These are phyloP conservation scores for Gossypium rotundifolium DNA, from an alignment of 345 rosid species.

Conservation along the genomic window DNA sequence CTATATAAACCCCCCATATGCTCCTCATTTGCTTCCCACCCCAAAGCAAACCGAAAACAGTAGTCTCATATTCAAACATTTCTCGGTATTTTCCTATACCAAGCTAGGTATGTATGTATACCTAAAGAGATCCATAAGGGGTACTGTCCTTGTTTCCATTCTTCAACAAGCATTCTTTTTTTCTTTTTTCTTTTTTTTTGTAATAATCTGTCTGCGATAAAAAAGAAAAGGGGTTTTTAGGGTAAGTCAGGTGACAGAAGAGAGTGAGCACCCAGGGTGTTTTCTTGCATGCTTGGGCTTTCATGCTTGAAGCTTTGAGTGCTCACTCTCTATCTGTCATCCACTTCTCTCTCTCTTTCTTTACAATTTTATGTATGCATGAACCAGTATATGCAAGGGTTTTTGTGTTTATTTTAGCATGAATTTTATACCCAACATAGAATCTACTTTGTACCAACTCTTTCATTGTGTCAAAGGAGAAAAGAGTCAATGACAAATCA, in stretches of 20 bases:
- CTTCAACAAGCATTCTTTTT: slow-evolving; percentile 1
- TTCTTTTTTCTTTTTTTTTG: no score
- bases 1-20: slow-evolving; percentile 20
- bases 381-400: neutral
- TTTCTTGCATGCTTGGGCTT: slow-evolving; percentile 63
- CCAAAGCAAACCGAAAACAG: slow-evolving; percentile 1
- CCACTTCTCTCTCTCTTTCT: slow-evolving; percentile 21
- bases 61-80: slow-evolving; percentile 5
- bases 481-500: neutral
- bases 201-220: neutral
- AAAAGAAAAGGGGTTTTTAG: neutral
- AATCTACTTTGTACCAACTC: neutral
- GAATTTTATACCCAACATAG: neutral
- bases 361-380: neutral
- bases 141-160: neutral
- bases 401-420: slow-evolving; percentile 3
- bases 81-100: neutral
- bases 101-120: neutral
- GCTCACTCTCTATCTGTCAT: slow-evolving; percentile 91
- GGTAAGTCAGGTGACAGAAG: slow-evolving; percentile 93
- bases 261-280: slow-evolving; percentile 97
- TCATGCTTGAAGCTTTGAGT: slow-evolving; percentile 83
- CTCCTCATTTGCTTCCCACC: slow-evolving; percentile 7
- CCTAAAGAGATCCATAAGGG: neutral
- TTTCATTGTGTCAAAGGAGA: neutral